Evolutionary conservation across 2,329 filamentous ascomycete species (phyloP), one percentile per base, ranked within the genome.

Genomic region (Monosporascus sp.): DNA sequence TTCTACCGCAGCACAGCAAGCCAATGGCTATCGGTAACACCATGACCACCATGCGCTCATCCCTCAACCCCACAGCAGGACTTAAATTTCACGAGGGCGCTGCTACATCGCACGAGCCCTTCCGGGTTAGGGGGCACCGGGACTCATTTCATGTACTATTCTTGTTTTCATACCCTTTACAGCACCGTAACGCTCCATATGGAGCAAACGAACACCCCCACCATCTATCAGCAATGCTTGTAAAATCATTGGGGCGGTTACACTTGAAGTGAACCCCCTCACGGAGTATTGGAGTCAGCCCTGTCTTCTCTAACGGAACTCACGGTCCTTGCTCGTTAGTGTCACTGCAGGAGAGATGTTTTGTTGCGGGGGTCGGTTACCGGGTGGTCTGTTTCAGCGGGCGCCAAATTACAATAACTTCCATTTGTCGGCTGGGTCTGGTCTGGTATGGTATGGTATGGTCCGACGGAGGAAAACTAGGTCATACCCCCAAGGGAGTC

Each of bases 21-120:
- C 72, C 16, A 70, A 73, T 57, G 66, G 69, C 53, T 79, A 78
- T 65, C 72, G 78, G 69, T 80, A 61, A 64, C 59, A 57, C 58
- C 63, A 64, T 61, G 57, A 67, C 58, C 56, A 59, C 57, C 63
- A 60, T 61, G 66, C 60, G 57, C 61, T 64, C 62, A 69, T 64
- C 61, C 65, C 60, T 17, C 43, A 59, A 65, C 67, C 63, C 67
- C 66, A 58, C 56, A 63, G 63, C 64, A 64, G 54, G 62, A 58
- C 59, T 52, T 59, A 51, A 58, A 56, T 59, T 36, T 56, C 49
- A 55, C 52, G 55, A 61, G 52, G 62, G 53, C 54, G 53, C 59
- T 56, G n/a, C 54, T 56, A 48, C 52, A 51, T 54, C 48, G 53
- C 48, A 61, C 49, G 53, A 60, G 60, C 61, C 54, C 48, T 56